Conservation (phyloP, 257 asterid species). For the Voacanga thouarsii region DNA sequence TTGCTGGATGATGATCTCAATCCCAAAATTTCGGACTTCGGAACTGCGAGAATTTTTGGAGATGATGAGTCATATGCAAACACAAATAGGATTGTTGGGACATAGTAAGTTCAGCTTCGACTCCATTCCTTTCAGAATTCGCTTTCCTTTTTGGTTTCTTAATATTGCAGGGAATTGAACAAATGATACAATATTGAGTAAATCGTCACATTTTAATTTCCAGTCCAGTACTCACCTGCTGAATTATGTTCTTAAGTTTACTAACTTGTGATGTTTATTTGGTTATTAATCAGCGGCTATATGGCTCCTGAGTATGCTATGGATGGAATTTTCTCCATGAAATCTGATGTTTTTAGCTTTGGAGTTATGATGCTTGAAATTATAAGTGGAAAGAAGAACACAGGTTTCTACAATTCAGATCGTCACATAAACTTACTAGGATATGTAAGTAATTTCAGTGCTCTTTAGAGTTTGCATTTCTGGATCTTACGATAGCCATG, state of each 20-base stretch:
- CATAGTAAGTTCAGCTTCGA: background rate
- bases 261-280: no score
- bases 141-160: background rate
- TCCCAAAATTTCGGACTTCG: constrained; percentile 3
- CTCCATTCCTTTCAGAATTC: background rate
- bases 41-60: constrained; percentile 1
- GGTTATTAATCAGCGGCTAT: constrained; percentile 1
- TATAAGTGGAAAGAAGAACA: constrained; percentile 13
- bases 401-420: background rate
- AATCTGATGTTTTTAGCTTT: constrained; percentile 8
- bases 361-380: constrained; percentile 9
- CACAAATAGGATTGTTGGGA: background rate
- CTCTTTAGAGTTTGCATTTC: background rate
- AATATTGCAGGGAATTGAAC: background rate
- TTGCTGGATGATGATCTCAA: background rate
- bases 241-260: no score
- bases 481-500: background rate
- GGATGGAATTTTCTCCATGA: background rate
- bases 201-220: no score
- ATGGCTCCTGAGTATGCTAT: constrained; percentile 5
- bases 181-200: background rate
- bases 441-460: background rate
- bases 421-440: constrained; percentile 1
- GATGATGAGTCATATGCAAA: background rate
- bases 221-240: no score